phyloP scores from a whole-genome alignment of 805 yeast genomes.

The Candida xyloterini region DNA sequence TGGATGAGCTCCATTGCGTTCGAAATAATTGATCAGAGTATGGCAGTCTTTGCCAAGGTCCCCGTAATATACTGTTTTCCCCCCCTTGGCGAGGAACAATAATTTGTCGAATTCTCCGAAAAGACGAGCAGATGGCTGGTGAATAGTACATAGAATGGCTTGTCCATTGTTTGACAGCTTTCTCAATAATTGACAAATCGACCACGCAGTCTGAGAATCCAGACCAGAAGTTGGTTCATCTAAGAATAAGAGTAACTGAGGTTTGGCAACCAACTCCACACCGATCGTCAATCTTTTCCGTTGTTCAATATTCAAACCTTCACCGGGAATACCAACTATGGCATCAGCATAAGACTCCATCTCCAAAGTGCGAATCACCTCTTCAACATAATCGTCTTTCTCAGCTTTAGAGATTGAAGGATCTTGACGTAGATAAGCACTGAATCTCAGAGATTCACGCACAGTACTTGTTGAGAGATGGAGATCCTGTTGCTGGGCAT shows the following conservation, averaged over 20 bases:
- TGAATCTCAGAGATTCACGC: constrained; percentile 46
- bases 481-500: constrained; percentile 55
- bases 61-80: constrained; percentile 70
- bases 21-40: constrained; percentile 61
- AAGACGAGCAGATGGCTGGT: constrained; percentile 77
- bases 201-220: constrained; percentile 57
- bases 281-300: constrained; percentile 50
- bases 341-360: constrained; percentile 55
- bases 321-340: constrained; percentile 42
- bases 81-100: constrained; percentile 62
- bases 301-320: constrained; percentile 51
- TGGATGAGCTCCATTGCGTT: constrained; percentile 55
- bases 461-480: constrained; percentile 48
- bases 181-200: constrained; percentile 48
- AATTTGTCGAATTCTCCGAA: constrained; percentile 72
- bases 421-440: constrained; percentile 46
- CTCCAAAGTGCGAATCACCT: constrained; percentile 43
- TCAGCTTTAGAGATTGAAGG: constrained; percentile 37
- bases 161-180: constrained; percentile 47
- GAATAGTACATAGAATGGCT: constrained; percentile 64
- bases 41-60: constrained; percentile 53
- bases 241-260: constrained; percentile 46
- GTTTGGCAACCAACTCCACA: constrained; percentile 51
- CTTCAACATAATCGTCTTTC: constrained; percentile 47
- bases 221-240: constrained; percentile 62